These are phyloP conservation scores for Comarum palustre DNA, from an alignment of 306 rosid species.

Conservation along the genomic window DNA sequence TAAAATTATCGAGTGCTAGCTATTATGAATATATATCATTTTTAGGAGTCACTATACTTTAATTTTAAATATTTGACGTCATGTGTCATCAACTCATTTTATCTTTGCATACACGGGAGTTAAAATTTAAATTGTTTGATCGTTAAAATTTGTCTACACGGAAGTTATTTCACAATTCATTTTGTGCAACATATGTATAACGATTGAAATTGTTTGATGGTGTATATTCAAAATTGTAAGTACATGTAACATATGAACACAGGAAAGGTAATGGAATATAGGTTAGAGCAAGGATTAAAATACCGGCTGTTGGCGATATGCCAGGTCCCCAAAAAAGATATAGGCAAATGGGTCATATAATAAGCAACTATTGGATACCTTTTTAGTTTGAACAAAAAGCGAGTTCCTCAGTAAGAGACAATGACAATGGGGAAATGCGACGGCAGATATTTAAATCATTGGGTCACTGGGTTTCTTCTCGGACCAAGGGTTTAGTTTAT, in stretches of 20 bases:
- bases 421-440: background rate
- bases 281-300: background rate
- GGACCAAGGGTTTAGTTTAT: background rate
- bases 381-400: background rate
- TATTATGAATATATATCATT: background rate
- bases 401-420: background rate
- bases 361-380: background rate
- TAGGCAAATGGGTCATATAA: background rate
- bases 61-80: background rate
- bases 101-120: too few species aligned
- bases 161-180: background rate
- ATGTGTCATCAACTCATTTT: slow-evolving; percentile 1
- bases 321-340: background rate
- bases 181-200: background rate
- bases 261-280: background rate
- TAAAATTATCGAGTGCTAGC: background rate
- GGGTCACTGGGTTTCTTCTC: background rate
- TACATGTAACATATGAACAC: background rate
- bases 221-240: background rate
- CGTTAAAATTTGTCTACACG: too few species aligned
- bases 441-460: background rate
- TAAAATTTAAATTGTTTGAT: too few species aligned
- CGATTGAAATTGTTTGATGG: background rate
- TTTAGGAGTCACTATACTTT: background rate
- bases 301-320: background rate